Evolutionary conservation across 345 rosid genomes (phyloP).

Genomic region (Noccaea caerulescens): DNA sequence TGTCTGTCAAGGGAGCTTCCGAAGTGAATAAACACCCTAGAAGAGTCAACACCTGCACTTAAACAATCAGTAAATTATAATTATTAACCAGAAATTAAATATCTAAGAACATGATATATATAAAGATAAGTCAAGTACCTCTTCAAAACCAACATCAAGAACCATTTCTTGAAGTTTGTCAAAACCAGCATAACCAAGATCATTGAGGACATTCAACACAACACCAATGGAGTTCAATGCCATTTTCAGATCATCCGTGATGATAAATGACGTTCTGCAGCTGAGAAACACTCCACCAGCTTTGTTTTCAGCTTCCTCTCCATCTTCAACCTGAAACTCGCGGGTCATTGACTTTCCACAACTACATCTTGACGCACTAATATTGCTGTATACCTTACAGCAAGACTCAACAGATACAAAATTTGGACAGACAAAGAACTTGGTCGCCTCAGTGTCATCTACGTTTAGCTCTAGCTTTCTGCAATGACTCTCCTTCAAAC

Average conservation of each 20-base stretch:
- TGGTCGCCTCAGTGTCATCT: slow-evolving; percentile 24
- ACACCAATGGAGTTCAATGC: slow-evolving; percentile 15
- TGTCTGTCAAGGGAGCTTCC: slow-evolving; percentile 29
- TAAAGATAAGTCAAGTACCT: slow-evolving; percentile 3
- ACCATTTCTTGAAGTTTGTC: slow-evolving; percentile 12
- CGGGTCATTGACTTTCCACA: slow-evolving; percentile 14
- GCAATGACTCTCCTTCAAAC: slow-evolving; percentile 5
- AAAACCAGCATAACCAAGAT: slow-evolving; percentile 29
- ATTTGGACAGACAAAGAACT: slow-evolving; percentile 22
- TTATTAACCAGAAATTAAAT: neutral
- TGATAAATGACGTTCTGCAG: slow-evolving; percentile 26
- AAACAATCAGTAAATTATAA: neutral
- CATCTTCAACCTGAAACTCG: neutral
- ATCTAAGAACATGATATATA: neutral
- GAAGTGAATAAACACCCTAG: slow-evolving; percentile 27
- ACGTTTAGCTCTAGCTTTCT: slow-evolving; percentile 17
- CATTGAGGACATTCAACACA: slow-evolving; percentile 22
- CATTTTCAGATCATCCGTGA: slow-evolving; percentile 37
- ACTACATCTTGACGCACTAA: neutral
- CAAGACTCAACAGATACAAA: neutral
- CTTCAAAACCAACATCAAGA: slow-evolving; percentile 31
- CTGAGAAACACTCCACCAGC: slow-evolving; percentile 23
- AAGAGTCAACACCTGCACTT: slow-evolving; percentile 15
- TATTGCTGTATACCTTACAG: slow-evolving; percentile 1
- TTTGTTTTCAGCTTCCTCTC: neutral